phyloP scores from a whole-genome alignment of 768 basidiomycete species.

The Boletellus sp. region DNA sequence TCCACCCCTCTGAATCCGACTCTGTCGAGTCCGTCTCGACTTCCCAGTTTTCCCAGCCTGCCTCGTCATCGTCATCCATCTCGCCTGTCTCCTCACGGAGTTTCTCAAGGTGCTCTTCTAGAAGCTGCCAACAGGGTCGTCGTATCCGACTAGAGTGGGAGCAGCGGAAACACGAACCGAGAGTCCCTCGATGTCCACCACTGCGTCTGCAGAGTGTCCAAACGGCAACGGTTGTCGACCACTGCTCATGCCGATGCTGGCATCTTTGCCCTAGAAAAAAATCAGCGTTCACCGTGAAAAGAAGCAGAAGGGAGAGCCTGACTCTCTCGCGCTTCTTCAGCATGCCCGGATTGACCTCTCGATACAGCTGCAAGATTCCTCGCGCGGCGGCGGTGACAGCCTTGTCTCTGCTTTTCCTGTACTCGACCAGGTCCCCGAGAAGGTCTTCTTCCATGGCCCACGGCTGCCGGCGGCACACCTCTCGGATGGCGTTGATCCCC shows the following conservation, averaged over 20 bases:
- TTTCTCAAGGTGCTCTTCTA: constrained; percentile 81
- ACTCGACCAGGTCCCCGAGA: constrained; percentile 88
- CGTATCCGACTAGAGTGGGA: neutral
- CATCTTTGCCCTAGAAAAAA: constrained; percentile 75
- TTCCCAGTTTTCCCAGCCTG: constrained; percentile 88
- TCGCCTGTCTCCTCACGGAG: constrained; percentile 53
- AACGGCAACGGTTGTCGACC: constrained; percentile 72
- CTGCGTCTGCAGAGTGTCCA: constrained; percentile 71
- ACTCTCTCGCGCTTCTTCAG: constrained; percentile 86
- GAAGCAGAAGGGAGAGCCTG: constrained; percentile 20
- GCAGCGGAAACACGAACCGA: constrained; percentile 47
- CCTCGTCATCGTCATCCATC: constrained; percentile 61
- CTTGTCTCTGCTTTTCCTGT: constrained; percentile 94
- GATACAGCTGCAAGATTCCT: constrained; percentile 82
- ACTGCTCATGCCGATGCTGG: constrained; percentile 66
- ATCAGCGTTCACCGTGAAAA: neutral
- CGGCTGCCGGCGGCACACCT: constrained; percentile 91
- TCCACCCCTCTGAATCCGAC: constrained; percentile 70
- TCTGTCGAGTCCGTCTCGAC: constrained; percentile 67
- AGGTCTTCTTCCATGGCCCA: constrained; percentile 97
- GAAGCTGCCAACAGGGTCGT: constrained; percentile 46
- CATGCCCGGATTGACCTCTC: constrained; percentile 95
- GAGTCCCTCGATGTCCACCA: constrained; percentile 87
- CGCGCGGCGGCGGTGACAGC: constrained; percentile 86
- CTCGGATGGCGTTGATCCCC: constrained; percentile 92